Base-by-base conservation (phyloP, 2,329 filamentous ascomycete species). In the Harringtonia lauricola region DNA sequence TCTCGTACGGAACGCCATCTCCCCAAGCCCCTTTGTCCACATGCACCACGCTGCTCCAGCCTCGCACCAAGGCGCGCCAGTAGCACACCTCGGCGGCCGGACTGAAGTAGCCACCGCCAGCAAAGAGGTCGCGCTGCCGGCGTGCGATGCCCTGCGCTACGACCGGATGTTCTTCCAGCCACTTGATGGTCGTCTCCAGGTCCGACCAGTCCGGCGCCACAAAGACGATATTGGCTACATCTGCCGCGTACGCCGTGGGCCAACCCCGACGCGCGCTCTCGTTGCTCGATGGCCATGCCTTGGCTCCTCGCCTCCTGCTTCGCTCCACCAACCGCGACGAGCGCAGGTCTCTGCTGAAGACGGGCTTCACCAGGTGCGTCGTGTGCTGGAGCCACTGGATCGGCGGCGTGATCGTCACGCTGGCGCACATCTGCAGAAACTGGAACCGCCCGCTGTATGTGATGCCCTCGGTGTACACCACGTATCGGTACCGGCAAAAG, bases 391-490 rank as follows among this genome's bases (percentile, higher is more conserved):
- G 55, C 63, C 67, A 73, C 21, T 57, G 60, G 19, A 70, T 54
- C 10, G 70, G 68, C 42, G 70, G n/a, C n/a, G n/a, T n/a, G 67
- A 74, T 51, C 4, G 72, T 59, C 1, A 73, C 66, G 48, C 64
- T 67, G 10, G 54, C 60, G 53, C 71, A 74, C 39, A 72, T 64
- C 56, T 68, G 68, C 53, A 72, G 64, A 52, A 67, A 72, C 47
- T 66, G 67, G 45, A 74, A 65, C 13, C 70, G 64, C 2, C 71
- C 71, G 43, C 63, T 68, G 57, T 74, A 74, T 4, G 68, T 65
- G n/a, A 74, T 59, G 7, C 71, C 71, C 57, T 74, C 71, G 8
- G 70, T 73, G 54, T 74, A 66, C 22, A 74, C 55, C 35, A 74
- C 58, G 54, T 73, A 74, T 43, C 64, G 66, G 55, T 70, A 69